These are phyloP conservation scores for Penicillium sp. DNA, from an alignment of 2,329 filamentous ascomycete genomes.

Conservation along the genomic window DNA sequence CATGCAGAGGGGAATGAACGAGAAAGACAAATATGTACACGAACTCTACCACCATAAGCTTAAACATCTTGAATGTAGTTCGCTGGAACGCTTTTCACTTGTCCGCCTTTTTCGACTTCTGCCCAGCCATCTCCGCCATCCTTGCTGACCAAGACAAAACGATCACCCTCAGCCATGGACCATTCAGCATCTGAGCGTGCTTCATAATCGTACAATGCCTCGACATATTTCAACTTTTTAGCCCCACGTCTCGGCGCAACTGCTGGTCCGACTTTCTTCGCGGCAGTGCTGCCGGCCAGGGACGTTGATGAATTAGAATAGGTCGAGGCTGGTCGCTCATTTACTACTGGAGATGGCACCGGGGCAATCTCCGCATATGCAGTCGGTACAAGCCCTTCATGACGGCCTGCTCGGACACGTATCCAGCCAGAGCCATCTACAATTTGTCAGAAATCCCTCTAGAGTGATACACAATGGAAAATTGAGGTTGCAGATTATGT, in stretches of 20 bases:
- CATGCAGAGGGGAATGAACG: neutral
- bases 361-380: conserved; percentile 72
- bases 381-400: conserved; percentile 82
- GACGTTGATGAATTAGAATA: conserved; percentile 76
- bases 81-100: conserved; percentile 83
- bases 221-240: conserved; percentile 90
- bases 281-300: conserved; percentile 51
- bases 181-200: conserved; percentile 83
- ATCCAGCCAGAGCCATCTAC: conserved; percentile 89
- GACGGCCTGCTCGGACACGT: conserved; percentile 67
- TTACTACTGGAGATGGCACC: conserved; percentile 35
- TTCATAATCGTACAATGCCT: conserved; percentile 87
- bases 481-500: neutral
- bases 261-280: conserved; percentile 83
- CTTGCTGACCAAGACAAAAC: conserved; percentile 81
- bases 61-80: conserved; percentile 81
- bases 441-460: too few relatives aligned
- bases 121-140: conserved; percentile 94
- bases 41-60: neutral
- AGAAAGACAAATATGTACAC: conserved; percentile 17
- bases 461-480: neutral
- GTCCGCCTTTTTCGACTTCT: conserved; percentile 88
- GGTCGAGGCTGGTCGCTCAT: conserved; percentile 64
- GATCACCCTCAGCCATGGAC: conserved; percentile 85
- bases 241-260: conserved; percentile 87